These are phyloP conservation scores for Leishmania arabica DNA, from an alignment of 208 protist species.

Conservation along the genomic window DNA sequence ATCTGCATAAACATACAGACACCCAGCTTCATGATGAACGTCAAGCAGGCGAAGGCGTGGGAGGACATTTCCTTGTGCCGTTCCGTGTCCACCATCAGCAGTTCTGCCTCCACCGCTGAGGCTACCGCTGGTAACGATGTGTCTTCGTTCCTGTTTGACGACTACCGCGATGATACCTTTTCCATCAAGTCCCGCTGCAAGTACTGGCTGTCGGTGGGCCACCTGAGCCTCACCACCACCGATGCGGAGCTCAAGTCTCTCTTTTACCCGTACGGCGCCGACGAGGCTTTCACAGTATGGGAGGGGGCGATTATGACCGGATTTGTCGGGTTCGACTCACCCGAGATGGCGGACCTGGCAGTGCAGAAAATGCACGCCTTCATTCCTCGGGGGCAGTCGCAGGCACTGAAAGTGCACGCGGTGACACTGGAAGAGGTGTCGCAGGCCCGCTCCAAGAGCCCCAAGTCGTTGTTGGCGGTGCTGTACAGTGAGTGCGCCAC, in stretches of 20 bases:
- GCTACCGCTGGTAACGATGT: slow-evolving; percentile 72
- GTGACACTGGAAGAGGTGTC: slow-evolving; percentile 60
- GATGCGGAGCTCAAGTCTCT: slow-evolving; percentile 61
- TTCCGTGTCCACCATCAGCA: slow-evolving; percentile 39
- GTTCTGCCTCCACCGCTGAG: slow-evolving; percentile 65
- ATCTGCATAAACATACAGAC: slow-evolving; percentile 1
- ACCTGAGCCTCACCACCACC: slow-evolving; percentile 59
- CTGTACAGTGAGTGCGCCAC: slow-evolving; percentile 34
- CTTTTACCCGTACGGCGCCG: slow-evolving; percentile 85
- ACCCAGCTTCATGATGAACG: background rate
- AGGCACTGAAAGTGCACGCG: slow-evolving; percentile 50
- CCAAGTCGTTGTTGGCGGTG: slow-evolving; percentile 35
- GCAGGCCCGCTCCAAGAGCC: slow-evolving; percentile 31
- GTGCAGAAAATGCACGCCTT: slow-evolving; percentile 85
- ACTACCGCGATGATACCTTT: slow-evolving; percentile 39
- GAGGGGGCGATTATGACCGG: slow-evolving; percentile 48
- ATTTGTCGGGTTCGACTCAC: slow-evolving; percentile 77
- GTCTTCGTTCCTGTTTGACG: slow-evolving; percentile 58
- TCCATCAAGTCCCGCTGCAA: slow-evolving; percentile 31
- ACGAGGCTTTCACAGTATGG: slow-evolving; percentile 71
- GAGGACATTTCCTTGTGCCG: slow-evolving; percentile 28
- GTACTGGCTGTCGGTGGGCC: slow-evolving; percentile 68
- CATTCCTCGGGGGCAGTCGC: slow-evolving; percentile 73
- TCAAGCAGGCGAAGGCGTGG: slow-evolving; percentile 8
- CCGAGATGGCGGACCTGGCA: slow-evolving; percentile 64